Conservation (phyloP, 208 protist genomes). For the Naegleria lovaniensis region DNA sequence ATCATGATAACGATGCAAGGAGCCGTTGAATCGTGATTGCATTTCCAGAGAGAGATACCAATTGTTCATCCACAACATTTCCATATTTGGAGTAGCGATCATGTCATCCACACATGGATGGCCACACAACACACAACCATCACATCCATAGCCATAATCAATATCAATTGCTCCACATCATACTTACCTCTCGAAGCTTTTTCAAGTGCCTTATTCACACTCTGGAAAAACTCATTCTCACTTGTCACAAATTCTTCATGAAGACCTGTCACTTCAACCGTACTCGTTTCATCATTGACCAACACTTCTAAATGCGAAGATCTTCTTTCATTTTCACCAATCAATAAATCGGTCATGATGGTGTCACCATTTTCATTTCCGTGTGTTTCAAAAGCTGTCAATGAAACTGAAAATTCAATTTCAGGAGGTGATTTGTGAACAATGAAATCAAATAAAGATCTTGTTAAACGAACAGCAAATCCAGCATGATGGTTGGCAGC, state of each 20-base stretch:
- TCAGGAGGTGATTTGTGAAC: neutral
- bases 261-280: neutral
- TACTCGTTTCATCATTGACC: neutral
- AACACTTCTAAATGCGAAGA: neutral
- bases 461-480: neutral
- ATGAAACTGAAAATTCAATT: neutral
- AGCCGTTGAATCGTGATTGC: no score
- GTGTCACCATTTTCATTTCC: neutral
- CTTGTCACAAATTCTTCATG: neutral
- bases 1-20: no score
- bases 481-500: neutral
- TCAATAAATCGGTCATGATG: neutral
- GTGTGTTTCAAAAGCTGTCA: neutral
- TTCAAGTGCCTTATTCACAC: neutral
- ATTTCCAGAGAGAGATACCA: no score
- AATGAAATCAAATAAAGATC: neutral
- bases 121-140: neutral
- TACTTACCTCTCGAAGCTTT: neutral
- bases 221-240: neutral
- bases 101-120: no score
- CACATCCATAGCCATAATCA: no score
- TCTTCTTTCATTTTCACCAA: neutral
- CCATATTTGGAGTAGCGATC: no score
- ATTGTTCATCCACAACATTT: no score
- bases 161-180: no score